phyloP scores from a whole-genome alignment of 768 basidiomycete species.

The Mycena chlorophos region DNA sequence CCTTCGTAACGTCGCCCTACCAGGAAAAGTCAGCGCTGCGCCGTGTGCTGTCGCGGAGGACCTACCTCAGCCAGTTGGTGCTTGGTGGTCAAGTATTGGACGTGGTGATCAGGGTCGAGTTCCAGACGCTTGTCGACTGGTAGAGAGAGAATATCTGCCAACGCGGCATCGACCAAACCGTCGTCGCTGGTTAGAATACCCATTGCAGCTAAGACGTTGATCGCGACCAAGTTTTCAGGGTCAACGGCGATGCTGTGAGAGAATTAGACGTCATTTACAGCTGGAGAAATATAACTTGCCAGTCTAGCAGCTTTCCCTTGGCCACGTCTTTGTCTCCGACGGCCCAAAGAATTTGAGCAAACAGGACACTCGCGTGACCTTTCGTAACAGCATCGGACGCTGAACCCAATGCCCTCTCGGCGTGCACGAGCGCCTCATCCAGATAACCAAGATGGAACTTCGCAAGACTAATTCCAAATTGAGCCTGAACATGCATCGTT shows the following conservation, averaged over 20 bases:
- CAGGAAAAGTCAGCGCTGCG: neutral
- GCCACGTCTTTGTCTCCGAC: constrained; percentile 73
- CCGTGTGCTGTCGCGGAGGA: constrained; percentile 4
- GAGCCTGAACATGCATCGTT: constrained; percentile 58
- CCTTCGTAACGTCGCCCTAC: constrained; percentile 51
- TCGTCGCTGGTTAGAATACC: constrained; percentile 81
- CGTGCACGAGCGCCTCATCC: constrained; percentile 58
- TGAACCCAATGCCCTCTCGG: constrained; percentile 67
- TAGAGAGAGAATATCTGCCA: constrained; percentile 75
- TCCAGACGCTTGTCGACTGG: constrained; percentile 62
- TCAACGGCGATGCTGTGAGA: constrained; percentile 68
- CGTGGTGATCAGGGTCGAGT: constrained; percentile 70
- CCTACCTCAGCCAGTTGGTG: constrained; percentile 74
- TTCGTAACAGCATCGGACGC: constrained; percentile 50
- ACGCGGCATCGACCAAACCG: constrained; percentile 78
- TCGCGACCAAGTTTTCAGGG: constrained; percentile 75
- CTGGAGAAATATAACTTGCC: constrained; percentile 47
- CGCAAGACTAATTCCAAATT: constrained; percentile 73
- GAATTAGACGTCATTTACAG: constrained; percentile 3
- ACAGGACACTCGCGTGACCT: constrained; percentile 72
- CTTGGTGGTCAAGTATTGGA: constrained; percentile 69
- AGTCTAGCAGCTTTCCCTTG: constrained; percentile 76
- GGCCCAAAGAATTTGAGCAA: constrained; percentile 86
- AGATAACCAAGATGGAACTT: constrained; percentile 64
- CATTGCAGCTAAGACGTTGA: constrained; percentile 87